These are phyloP conservation scores for Boeremia exigua DNA, from an alignment of 2,329 filamentous ascomycete genomes.

Conservation along the genomic window DNA sequence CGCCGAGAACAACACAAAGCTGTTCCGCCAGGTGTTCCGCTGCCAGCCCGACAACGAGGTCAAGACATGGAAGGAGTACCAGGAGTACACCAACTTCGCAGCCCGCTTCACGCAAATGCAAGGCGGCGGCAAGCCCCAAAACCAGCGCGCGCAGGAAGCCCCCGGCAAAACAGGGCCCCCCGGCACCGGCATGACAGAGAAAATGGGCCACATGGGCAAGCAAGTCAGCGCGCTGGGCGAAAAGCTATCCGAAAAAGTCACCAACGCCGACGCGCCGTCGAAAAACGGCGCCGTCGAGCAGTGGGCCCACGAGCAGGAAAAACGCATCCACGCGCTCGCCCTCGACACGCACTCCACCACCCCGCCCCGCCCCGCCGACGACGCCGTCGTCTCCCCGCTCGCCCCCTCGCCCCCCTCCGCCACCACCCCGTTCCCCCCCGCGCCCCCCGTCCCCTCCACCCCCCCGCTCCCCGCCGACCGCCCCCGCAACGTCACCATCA, in stretches of 20 bases:
- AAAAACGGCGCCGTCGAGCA: constrained; percentile 43
- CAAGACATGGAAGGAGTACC: constrained; percentile 90
- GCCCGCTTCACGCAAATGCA: constrained; percentile 76
- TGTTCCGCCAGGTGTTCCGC: constrained; percentile 91
- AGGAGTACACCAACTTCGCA: constrained; percentile 78
- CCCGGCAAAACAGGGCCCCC: constrained; percentile 58
- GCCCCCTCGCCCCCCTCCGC: constrained; percentile 25
- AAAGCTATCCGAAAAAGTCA: constrained; percentile 40
- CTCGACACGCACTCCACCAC: constrained; percentile 27
- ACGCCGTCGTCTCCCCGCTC: constrained; percentile 40
- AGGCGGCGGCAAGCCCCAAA: constrained; percentile 60
- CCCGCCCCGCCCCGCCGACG: constrained; percentile 34
- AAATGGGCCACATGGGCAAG: constrained; percentile 33
- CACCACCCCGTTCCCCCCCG: constrained; percentile 40
- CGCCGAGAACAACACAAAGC: constrained; percentile 92
- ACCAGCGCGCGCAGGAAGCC: constrained; percentile 56
- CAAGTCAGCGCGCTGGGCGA: constrained; percentile 36
- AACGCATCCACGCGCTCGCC: constrained; percentile 27
- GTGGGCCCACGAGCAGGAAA: constrained; percentile 50
- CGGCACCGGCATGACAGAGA: constrained; percentile 46
- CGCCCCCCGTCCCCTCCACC: constrained; percentile 40
- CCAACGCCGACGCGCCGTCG: constrained; percentile 25
- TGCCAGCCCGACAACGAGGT: constrained; percentile 98
- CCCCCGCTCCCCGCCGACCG: constrained; percentile 26
- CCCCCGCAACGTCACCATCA: constrained; percentile 46